Conservation (phyloP, 352 stramenopile species). For the Pseudoperonospora humuli region DNA sequence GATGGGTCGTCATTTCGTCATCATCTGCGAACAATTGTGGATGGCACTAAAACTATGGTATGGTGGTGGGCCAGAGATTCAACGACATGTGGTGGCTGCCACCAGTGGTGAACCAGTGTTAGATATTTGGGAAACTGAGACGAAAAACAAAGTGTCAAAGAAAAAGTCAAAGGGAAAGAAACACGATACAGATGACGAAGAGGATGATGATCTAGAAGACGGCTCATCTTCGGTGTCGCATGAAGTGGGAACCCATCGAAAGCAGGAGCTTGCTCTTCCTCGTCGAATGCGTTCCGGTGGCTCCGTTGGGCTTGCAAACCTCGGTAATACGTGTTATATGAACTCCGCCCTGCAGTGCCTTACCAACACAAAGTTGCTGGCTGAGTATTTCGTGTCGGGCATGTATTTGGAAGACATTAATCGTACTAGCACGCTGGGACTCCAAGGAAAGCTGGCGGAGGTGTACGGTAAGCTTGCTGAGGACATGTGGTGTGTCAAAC, state of each 20-base stretch:
- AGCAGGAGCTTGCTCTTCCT: slow-evolving; percentile 51
- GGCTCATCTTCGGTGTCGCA: slow-evolving; percentile 31
- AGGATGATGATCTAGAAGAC: slow-evolving; percentile 24
- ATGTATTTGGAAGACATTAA: slow-evolving; percentile 94
- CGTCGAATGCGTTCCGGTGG: slow-evolving; percentile 71
- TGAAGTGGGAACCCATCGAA: slow-evolving; percentile 48
- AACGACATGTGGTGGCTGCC: slow-evolving; percentile 69
- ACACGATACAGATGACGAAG: slow-evolving; percentile 32
- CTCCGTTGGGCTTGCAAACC: slow-evolving; percentile 79
- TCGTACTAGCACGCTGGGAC: slow-evolving; percentile 92
- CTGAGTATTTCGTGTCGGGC: slow-evolving; percentile 93
- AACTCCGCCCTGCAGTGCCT: slow-evolving; percentile 93
- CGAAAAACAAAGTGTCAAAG: slow-evolving; percentile 41
- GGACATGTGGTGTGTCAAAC: slow-evolving; percentile 93
- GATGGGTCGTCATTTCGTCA: slow-evolving; percentile 72
- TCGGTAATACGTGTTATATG: slow-evolving; percentile 96
- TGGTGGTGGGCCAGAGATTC: slow-evolving; percentile 81
- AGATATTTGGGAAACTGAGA: slow-evolving; percentile 71
- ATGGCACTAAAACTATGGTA: slow-evolving; percentile 90
- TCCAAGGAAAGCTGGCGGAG: slow-evolving; percentile 91
- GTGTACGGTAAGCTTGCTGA: slow-evolving; percentile 94
- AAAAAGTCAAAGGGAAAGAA: slow-evolving; percentile 40
- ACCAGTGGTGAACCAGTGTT: slow-evolving; percentile 50
- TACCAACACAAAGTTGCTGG: slow-evolving; percentile 92
- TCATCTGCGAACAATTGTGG: slow-evolving; percentile 85